These are phyloP conservation scores for Gossypium gossypioides DNA, from an alignment of 441 rosid species.

Conservation along the genomic window DNA sequence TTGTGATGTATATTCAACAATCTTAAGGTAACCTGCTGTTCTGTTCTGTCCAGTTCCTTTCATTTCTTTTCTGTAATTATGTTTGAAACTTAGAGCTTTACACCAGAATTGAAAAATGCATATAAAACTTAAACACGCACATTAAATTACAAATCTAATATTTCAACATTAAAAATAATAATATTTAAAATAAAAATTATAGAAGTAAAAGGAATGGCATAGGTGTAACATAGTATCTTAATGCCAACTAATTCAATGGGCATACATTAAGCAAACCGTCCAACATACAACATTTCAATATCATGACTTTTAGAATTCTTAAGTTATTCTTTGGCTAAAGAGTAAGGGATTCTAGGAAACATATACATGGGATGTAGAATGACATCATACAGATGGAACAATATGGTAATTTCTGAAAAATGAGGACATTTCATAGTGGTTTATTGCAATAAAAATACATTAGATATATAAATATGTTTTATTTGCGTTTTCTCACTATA, in stretches of 20 bases:
- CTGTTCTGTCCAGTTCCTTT: not conserved
- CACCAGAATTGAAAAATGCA: not conserved
- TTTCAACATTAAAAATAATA: not conserved
- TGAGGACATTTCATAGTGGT: not conserved
- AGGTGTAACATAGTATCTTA: not conserved
- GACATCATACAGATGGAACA: not conserved
- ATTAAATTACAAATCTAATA: not conserved
- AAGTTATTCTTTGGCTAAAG: not conserved
- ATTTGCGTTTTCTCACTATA: not conserved
- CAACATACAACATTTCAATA: not conserved
- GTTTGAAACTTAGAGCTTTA: not conserved
- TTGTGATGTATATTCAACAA: constrained; percentile 83
- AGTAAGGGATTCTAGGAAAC: not conserved
- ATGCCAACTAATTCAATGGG: not conserved
- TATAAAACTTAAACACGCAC: not conserved
- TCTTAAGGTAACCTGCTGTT: constrained; percentile 48
- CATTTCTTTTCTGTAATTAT: not conserved
- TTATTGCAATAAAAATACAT: not conserved
- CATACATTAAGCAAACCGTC: not conserved
- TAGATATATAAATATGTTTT: not conserved
- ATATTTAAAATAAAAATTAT: not conserved
- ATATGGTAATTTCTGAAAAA: not conserved
- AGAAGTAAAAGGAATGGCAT: not conserved
- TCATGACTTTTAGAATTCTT: not conserved
- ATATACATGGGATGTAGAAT: not conserved